A percentile compares a stretch with the other conserved stretches of the same genome.
phyloP scores from a whole-genome alignment of 805 yeast genomes.

The Cyberlindnera euphorbiiphila region DNA sequence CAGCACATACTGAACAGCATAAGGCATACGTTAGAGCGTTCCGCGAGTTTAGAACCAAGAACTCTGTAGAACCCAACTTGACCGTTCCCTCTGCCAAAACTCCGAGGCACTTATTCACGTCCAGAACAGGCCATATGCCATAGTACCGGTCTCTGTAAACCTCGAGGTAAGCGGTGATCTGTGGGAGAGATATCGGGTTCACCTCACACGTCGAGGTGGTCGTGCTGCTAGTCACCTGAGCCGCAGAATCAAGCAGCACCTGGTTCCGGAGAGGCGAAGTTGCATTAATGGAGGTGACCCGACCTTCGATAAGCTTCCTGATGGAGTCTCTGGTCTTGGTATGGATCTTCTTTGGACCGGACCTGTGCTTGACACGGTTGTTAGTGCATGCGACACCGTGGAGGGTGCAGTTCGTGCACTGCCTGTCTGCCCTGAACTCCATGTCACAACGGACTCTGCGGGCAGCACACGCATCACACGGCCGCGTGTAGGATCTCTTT shows the following conservation, averaged over 20 bases:
- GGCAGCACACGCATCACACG: constrained; percentile 27
- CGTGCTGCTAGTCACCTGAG: neutral
- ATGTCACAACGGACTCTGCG: constrained; percentile 24
- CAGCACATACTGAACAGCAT: constrained; percentile 24
- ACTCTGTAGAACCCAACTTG: constrained; percentile 1
- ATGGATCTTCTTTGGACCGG: constrained; percentile 25
- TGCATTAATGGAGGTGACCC: too few species aligned
- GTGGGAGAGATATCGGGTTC: constrained; percentile 8
- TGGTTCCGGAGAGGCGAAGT: too few species aligned
- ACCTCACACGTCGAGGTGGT: constrained; percentile 16
- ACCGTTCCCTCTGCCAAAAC: constrained; percentile 2
- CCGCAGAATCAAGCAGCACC: too few species aligned
- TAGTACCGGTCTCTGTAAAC: constrained; percentile 24
- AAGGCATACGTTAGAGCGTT: constrained; percentile 19
- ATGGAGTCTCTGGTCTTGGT: constrained; percentile 23
- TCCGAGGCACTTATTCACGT: constrained; percentile 12
- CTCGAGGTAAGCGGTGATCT: constrained; percentile 19
- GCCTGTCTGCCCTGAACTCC: constrained; percentile 6
- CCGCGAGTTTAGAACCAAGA: constrained; percentile 2
- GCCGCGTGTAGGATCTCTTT: constrained; percentile 15
- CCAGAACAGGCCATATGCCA: constrained; percentile 25
- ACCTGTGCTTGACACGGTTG: constrained; percentile 20
- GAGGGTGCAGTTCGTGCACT: constrained; percentile 20
- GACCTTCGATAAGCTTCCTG: constrained; percentile 5
- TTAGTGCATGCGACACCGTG: constrained; percentile 22